Conservation (phyloP, 139 green algal genomes). For the Spirogloea muscicola region DNA sequence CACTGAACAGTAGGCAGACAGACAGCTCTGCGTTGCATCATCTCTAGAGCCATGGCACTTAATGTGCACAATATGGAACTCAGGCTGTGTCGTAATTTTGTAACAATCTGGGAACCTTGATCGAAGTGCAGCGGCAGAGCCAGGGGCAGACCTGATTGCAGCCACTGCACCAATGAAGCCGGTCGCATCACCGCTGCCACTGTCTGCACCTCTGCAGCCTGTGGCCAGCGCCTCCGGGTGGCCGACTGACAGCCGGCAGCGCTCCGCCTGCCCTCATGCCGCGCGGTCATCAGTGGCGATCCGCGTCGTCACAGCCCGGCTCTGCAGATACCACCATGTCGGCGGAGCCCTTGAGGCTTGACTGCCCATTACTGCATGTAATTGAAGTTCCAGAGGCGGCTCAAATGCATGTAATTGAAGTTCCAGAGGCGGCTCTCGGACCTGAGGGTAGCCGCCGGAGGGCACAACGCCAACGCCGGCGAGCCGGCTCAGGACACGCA, state of each 20-base stretch:
- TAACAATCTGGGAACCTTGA: neutral
- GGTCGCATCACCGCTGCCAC: neutral
- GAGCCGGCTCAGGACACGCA: neutral
- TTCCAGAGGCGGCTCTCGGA: neutral
- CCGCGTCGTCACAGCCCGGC: neutral
- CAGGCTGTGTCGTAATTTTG: neutral
- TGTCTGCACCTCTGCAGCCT: neutral
- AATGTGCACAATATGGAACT: neutral
- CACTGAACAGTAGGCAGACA: slow-evolving; percentile 1
- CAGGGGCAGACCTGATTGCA: neutral
- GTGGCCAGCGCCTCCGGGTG: neutral
- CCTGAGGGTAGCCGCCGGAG: slow-evolving; percentile 3
- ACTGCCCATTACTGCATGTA: neutral
- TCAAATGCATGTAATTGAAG: neutral
- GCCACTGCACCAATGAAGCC: slow-evolving; percentile 15
- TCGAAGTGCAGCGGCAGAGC: neutral
- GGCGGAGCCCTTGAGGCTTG: neutral
- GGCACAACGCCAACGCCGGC: neutral
- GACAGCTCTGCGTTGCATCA: neutral
- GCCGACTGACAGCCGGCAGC: slow-evolving; percentile 23
- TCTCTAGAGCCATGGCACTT: neutral
- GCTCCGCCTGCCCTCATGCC: slow-evolving; percentile 17
- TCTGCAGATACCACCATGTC: neutral
- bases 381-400: neutral
- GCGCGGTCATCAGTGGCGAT: neutral